Percentiles rank a stretch among this genome's conserved stretches.
Evolutionary conservation across 495 filamentous ascomycete genomes (phyloP).

Genomic region (Aspergillus ellipticus): DNA sequence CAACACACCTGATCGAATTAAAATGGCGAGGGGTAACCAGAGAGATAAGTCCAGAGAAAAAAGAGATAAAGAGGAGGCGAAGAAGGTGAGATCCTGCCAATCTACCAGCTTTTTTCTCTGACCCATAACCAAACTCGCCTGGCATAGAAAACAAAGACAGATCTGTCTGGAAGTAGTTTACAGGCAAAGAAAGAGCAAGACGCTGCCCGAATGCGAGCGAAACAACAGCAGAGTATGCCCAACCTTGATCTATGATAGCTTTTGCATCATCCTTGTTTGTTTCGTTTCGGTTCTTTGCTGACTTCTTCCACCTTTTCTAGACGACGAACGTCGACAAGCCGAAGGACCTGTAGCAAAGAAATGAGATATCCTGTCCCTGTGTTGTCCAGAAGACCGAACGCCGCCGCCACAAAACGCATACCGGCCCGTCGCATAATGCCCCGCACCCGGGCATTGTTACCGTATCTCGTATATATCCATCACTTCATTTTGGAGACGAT

Average conservation of each 20-base stretch:
- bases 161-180: slow-evolving; percentile 61
- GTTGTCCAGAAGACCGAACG: neutral
- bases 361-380: slow-evolving; percentile 7
- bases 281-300: neutral
- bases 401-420: too few species aligned
- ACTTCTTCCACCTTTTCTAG: slow-evolving; percentile 2
- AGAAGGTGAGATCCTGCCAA: slow-evolving; percentile 28
- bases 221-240: slow-evolving; percentile 76
- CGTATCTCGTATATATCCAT: neutral
- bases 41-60: slow-evolving; percentile 84
- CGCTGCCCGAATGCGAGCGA: slow-evolving; percentile 83
- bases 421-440: neutral
- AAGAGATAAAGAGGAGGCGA: slow-evolving; percentile 61
- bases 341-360: slow-evolving; percentile 18
- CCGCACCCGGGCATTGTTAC: neutral
- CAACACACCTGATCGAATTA: slow-evolving; percentile 16
- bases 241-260: neutral
- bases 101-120: neutral
- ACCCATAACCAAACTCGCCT: slow-evolving; percentile 2
- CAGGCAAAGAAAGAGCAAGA: slow-evolving; percentile 68
- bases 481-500: neutral
- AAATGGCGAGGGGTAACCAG: slow-evolving; percentile 92
- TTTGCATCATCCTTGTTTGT: neutral
- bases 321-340: slow-evolving; percentile 16
- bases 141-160: slow-evolving; percentile 60